phyloP scores from a whole-genome alignment of 768 basidiomycete genomes.

The Pleurotus ostreatus region DNA sequence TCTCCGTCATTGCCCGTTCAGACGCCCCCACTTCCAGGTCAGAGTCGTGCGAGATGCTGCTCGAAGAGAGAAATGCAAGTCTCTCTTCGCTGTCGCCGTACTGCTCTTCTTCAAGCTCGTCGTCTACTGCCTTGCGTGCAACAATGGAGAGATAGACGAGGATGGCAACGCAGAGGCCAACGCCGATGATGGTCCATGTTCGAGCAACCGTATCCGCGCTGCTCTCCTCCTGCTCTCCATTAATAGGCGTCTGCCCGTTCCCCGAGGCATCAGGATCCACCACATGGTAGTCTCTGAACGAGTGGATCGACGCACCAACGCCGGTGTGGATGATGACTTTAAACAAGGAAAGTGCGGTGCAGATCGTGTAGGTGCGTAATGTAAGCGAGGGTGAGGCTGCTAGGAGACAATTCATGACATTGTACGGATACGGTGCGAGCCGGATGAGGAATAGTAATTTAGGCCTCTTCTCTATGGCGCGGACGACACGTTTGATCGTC shows the following conservation, averaged over 20 bases:
- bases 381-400: slow-evolving; percentile 83
- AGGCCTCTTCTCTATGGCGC: slow-evolving; percentile 84
- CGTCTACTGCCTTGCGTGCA: slow-evolving; percentile 61
- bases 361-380: slow-evolving; percentile 70
- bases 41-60: slow-evolving; percentile 10
- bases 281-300: slow-evolving; percentile 67
- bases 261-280: slow-evolving; percentile 26
- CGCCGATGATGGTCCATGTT: slow-evolving; percentile 66
- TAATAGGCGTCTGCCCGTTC: slow-evolving; percentile 20
- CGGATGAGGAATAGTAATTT: slow-evolving; percentile 89
- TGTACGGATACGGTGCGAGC: slow-evolving; percentile 88
- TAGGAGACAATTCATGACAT: slow-evolving; percentile 92
- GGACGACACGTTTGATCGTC: slow-evolving; percentile 75
- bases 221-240: slow-evolving; percentile 21
- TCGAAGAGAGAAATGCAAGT: slow-evolving; percentile 45
- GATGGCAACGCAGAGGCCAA: slow-evolving; percentile 67
- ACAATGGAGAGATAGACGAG: slow-evolving; percentile 79
- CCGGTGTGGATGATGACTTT: slow-evolving; percentile 91
- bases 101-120: slow-evolving; percentile 39
- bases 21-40: slow-evolving; percentile 18
- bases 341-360: slow-evolving; percentile 81
- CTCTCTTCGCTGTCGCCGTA: slow-evolving; percentile 42
- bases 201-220: slow-evolving; percentile 47
- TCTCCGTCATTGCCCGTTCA: neutral
- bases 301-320: slow-evolving; percentile 80